Evolutionary conservation across 176 grass and related monocot species (phyloP), one percentile per base, ranked within the genome.

Genomic region (Cymbopogon citratus): DNA sequence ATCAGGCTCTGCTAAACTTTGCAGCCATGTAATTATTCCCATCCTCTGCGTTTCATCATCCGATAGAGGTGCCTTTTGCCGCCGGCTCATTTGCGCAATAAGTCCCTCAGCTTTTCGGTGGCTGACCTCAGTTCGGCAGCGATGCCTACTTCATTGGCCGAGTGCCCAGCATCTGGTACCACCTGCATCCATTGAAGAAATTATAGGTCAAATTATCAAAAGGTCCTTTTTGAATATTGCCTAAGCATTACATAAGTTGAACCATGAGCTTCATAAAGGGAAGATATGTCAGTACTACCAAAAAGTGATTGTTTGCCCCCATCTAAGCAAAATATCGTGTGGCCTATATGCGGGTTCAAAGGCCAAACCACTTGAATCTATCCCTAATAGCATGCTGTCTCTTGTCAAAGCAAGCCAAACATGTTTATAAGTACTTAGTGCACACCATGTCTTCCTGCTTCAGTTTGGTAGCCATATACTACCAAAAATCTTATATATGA

Each of bases 131-230:
- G 81, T 59, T 93, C 93, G 54, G 97, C 84, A 43, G 89, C 38
- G 7, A 84, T 80, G 34, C 91, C 89, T 67, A 80, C 73, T 87
- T 96, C 93, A 81, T 96, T 96, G 35, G 93, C 97, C 35, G 97
- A 99, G 78, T 99, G 97, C 3, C 97, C 97, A 36, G 93, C 93
- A 79, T 99, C 93, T 36, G 87, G 80, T 51, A 96, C 90, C 56
- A 99, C 86, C 97, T 99, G 80, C 80, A 83, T 74, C 63, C 27
- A 60, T 36, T 36, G 44, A 12, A 35, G 9, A 9, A 72, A 15
- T 48, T 33, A 66, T 12, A 66, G 8, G 5, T 49, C 76, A 66
- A 64, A 34, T 34, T 24, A 79, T 28, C 26, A 0, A 21, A 76
- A 76, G 29, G 12, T 71, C 13, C 11, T 10, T 74, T 35, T 11